Evolutionary conservation across 2,329 filamentous ascomycete genomes (phyloP).

Genomic region (Aspergillus ochraceoroseus): DNA sequence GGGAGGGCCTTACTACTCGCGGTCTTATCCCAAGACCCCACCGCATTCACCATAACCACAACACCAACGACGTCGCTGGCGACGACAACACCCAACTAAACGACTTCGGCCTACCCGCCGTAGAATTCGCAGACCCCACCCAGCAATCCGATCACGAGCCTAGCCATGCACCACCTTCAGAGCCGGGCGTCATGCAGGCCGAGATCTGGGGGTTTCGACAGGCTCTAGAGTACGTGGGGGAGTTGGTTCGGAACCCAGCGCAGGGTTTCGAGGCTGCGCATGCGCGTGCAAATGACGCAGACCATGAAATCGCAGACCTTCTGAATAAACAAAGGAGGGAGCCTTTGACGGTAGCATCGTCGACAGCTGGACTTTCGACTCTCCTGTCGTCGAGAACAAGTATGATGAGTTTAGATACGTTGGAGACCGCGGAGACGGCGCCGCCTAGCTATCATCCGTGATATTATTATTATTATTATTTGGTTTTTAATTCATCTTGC

Average conservation of each 20-base stretch:
- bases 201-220: slow-evolving; percentile 51
- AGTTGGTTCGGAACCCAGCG: slow-evolving; percentile 43
- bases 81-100: not conserved
- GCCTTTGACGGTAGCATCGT: slow-evolving; percentile 18
- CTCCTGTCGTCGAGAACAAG: slow-evolving; percentile 27
- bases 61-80: slow-evolving; percentile 6
- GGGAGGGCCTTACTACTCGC: slow-evolving; percentile 43
- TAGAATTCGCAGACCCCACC: slow-evolving; percentile 46
- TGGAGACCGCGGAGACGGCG: slow-evolving; percentile 21
- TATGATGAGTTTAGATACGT: slow-evolving; percentile 29
- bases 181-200: slow-evolving; percentile 45
- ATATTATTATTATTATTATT: not conserved
- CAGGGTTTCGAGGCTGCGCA: slow-evolving; percentile 8
- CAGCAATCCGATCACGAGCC: slow-evolving; percentile 11
- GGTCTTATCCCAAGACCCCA: slow-evolving; percentile 28
- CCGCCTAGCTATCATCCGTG: slow-evolving; percentile 22
- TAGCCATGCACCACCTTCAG: slow-evolving; percentile 32
- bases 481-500: not conserved
- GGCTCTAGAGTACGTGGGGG: slow-evolving; percentile 51
- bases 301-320: slow-evolving; percentile 16
- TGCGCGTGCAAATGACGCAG: not conserved
- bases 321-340: slow-evolving; percentile 8
- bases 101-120: not conserved
- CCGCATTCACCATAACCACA: slow-evolving; percentile 36
- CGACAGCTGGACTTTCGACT: slow-evolving; percentile 24